Evolutionary conservation across 2,329 filamentous ascomycete genomes (phyloP).

Genomic region (Cadophora sp.): DNA sequence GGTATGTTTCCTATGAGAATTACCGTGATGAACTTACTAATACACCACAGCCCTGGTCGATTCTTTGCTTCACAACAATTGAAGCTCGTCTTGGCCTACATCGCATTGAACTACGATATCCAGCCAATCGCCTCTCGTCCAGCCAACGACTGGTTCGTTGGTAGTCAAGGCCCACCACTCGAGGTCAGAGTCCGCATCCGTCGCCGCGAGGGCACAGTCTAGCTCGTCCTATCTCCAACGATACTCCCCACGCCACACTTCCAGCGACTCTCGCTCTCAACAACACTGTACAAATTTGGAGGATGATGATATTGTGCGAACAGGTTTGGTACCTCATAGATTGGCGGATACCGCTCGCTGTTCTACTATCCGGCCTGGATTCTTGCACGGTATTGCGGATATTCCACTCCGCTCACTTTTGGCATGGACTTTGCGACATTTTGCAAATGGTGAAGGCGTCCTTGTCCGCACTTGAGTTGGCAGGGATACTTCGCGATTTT

Average conservation of each 20-base stretch:
- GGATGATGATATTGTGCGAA: background rate
- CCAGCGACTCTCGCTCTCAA: background rate
- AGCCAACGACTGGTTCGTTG: constrained; percentile 45
- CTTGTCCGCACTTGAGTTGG: too few species aligned
- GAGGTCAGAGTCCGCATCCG: constrained; percentile 42
- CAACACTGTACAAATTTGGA: background rate
- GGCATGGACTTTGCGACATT: background rate
- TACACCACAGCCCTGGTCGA: constrained; percentile 37
- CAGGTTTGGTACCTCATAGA: background rate
- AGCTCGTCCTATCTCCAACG: background rate
- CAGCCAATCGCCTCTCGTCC: constrained; percentile 40
- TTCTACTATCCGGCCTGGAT: background rate
- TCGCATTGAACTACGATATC: constrained; percentile 38
- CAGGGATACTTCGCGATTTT: background rate
- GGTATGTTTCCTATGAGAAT: constrained; percentile 30
- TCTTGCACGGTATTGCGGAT: background rate
- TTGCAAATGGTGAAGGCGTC: background rate
- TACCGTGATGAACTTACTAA: constrained; percentile 33
- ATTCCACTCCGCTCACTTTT: background rate
- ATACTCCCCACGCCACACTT: background rate
- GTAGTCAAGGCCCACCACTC: constrained; percentile 43
- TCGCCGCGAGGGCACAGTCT: constrained; percentile 29
- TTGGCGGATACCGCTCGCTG: background rate
- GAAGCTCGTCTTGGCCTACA: constrained; percentile 40
- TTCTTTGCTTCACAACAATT: constrained; percentile 39